These are phyloP conservation scores for Pezicula rhizophila DNA, from an alignment of 2,329 filamentous ascomycete species.

Conservation along the genomic window DNA sequence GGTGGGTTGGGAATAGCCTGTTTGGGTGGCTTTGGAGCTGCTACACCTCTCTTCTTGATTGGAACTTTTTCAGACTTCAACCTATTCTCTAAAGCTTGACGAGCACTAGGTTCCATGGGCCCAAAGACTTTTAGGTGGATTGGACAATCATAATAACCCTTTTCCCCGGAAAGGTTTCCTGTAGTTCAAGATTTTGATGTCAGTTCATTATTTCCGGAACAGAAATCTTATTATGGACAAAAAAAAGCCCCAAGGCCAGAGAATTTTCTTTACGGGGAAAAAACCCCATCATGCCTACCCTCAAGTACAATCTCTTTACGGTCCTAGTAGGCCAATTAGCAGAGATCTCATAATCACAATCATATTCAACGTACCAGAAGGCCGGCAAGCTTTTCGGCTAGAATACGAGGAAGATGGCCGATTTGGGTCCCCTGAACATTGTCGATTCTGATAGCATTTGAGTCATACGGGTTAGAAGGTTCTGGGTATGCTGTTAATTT, in stretches of 20 bases:
- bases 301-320: slow-evolving; percentile 57
- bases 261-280: too few species aligned
- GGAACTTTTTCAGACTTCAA: slow-evolving; percentile 63
- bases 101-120: slow-evolving; percentile 46
- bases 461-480: slow-evolving; percentile 62
- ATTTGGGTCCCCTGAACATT: slow-evolving; percentile 73
- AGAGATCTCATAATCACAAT: background rate
- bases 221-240: too few species aligned
- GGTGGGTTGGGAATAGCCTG: slow-evolving; percentile 47
- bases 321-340: slow-evolving; percentile 36
- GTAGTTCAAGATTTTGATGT: too few species aligned
- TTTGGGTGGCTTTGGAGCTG: slow-evolving; percentile 42
- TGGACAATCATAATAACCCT: slow-evolving; percentile 66
- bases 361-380: slow-evolving; percentile 52
- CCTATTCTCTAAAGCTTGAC: slow-evolving; percentile 48
- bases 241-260: too few species aligned
- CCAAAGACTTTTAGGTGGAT: slow-evolving; percentile 65
- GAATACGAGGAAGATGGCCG: slow-evolving; percentile 64
- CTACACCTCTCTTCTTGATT: slow-evolving; percentile 18
- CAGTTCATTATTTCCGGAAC: too few species aligned
- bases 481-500: slow-evolving; percentile 32
- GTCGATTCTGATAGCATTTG: slow-evolving; percentile 71
- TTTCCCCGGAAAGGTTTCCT: slow-evolving; percentile 54
- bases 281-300: slow-evolving; percentile 31
- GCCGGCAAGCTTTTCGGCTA: slow-evolving; percentile 66